Evolutionary conservation across 306 rosid species (phyloP).

Genomic region (Quillaja saponaria): DNA sequence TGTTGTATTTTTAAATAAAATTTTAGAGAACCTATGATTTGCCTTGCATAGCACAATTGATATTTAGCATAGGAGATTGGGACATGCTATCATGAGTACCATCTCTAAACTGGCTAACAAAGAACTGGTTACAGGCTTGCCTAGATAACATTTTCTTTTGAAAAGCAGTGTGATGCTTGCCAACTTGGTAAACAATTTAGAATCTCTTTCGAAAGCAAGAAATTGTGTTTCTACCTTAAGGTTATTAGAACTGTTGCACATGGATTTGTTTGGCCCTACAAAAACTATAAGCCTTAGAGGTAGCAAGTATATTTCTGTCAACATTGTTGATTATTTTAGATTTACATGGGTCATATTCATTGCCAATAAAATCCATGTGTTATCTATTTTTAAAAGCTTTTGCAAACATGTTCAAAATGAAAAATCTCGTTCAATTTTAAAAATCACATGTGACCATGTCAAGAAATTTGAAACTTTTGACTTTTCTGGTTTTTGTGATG

Average conservation of each 20-base stretch:
- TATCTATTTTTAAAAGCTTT: too few species aligned
- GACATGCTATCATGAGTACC: background rate
- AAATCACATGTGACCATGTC: too few species aligned
- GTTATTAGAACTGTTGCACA: background rate
- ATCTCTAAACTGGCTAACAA: too few species aligned
- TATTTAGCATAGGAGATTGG: background rate
- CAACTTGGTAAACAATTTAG: background rate
- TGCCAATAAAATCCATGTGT: too few species aligned
- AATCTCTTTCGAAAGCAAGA: background rate
- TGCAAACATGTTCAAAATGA: background rate
- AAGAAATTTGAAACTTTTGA: too few species aligned
- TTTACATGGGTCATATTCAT: background rate
- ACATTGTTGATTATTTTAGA: background rate
- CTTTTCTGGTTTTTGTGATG: background rate
- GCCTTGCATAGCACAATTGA: background rate
- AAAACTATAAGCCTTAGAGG: background rate
- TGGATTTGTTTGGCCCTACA: background rate
- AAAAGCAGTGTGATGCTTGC: background rate
- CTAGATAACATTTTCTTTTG: too few species aligned
- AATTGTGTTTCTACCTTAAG: background rate
- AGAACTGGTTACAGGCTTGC: too few species aligned
- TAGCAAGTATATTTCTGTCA: background rate
- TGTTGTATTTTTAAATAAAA: background rate
- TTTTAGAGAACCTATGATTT: background rate
- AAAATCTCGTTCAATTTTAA: too few species aligned